These are phyloP conservation scores for Lachnellula cervina DNA, from an alignment of 2,329 filamentous ascomycete genomes.

Conservation along the genomic window DNA sequence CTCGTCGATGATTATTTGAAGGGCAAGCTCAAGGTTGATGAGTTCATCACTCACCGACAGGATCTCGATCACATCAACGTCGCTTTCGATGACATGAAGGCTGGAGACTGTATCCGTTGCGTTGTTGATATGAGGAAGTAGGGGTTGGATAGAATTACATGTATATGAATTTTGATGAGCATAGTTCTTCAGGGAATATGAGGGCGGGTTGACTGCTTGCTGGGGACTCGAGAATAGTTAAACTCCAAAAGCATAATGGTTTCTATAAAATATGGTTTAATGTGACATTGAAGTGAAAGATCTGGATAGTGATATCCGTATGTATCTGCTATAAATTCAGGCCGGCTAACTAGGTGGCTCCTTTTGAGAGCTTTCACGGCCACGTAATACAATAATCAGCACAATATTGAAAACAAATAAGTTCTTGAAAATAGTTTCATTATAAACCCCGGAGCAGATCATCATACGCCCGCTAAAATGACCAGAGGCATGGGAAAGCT, in stretches of 20 bases:
- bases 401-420: background rate
- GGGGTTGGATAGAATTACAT: background rate
- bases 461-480: slow-evolving; percentile 13
- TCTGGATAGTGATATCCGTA: background rate
- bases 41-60: slow-evolving; percentile 98
- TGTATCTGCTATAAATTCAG: background rate
- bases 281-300: background rate
- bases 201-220: background rate
- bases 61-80: slow-evolving; percentile 77
- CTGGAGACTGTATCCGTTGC: slow-evolving; percentile 92
- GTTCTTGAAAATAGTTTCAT: background rate
- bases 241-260: background rate
- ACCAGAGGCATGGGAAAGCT: background rate
- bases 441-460: background rate
- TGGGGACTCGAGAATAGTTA: background rate
- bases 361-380: too few species aligned
- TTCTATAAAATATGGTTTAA: background rate
- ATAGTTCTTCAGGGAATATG: background rate
- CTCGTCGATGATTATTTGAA: slow-evolving; percentile 87
- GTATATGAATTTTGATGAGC: background rate
- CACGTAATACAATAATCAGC: background rate
- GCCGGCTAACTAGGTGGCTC: background rate
- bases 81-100: slow-evolving; percentile 91
- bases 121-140: slow-evolving; percentile 62
- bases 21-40: slow-evolving; percentile 92